Evolutionary conservation across 2,329 filamentous ascomycete species (phyloP).

Genomic region (Fusarium haematococcum): DNA sequence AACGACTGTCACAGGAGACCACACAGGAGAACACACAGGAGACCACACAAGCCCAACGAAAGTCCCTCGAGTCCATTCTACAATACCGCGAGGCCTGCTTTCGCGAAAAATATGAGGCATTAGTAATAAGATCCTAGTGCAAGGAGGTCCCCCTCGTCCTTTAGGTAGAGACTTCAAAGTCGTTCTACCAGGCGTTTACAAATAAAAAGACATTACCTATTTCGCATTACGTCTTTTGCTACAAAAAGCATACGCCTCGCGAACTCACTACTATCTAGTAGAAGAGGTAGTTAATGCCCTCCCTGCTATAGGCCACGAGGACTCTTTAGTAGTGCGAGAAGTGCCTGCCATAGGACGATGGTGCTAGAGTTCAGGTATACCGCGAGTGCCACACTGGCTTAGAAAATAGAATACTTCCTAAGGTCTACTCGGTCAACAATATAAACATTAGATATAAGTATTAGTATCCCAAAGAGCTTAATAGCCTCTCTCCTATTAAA

Average conservation of each 20-base stretch:
- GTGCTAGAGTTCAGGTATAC: conserved; percentile 5
- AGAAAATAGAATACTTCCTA: conserved; percentile 4
- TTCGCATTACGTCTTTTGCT: conserved; percentile 19
- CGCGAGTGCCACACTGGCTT: background rate
- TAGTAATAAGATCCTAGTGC: conserved; percentile 18
- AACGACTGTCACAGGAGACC: background rate
- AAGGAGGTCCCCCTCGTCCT: conserved; percentile 14
- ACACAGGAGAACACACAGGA: too few species aligned
- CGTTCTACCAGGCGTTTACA: conserved; percentile 8
- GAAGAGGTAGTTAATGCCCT: background rate
- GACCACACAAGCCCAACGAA: background rate
- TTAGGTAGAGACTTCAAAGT: conserved; percentile 9
- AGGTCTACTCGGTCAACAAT: conserved; percentile 12
- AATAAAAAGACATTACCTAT: conserved; percentile 14
- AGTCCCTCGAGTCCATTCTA: conserved; percentile 8
- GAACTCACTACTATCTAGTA: conserved; percentile 7
- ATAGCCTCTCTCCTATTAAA: conserved; percentile 5
- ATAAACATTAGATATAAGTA: conserved; percentile 2
- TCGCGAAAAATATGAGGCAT: conserved; percentile 8
- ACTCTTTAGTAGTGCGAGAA: conserved; percentile 2
- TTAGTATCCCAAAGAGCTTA: background rate
- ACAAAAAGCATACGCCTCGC: conserved; percentile 5
- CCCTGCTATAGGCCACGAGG: conserved; percentile 3
- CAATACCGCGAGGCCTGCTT: conserved; percentile 12
- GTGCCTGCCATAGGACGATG: too few species aligned